Conservation (phyloP, 2,329 filamentous ascomycete species). For the Venturiaceae sp. region DNA sequence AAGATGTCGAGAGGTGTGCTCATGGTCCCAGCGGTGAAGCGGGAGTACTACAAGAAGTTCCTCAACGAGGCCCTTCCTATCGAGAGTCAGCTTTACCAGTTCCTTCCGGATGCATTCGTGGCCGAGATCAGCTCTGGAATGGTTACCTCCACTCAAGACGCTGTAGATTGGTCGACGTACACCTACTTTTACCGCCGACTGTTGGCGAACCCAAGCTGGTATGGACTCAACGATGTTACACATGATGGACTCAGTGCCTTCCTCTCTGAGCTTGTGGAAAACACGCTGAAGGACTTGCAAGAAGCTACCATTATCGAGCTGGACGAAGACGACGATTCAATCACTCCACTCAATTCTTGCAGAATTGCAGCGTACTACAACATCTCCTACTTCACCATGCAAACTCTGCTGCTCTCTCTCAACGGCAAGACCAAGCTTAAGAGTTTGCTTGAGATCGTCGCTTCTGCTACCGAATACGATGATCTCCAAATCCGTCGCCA, state of each 20-base stretch:
- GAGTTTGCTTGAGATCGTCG: constrained; percentile 92
- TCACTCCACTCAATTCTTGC: constrained; percentile 84
- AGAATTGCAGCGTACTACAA: constrained; percentile 99
- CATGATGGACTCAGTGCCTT: constrained; percentile 91
- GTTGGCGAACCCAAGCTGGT: constrained; percentile 92
- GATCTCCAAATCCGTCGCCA: constrained; percentile 88
- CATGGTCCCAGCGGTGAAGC: constrained; percentile 90
- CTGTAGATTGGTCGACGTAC: constrained; percentile 96
- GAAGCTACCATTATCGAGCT: constrained; percentile 95
- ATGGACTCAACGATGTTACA: constrained; percentile 69
- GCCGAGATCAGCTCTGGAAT: constrained; percentile 95
- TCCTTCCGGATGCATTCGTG: constrained; percentile 91
- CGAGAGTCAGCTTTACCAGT: constrained; percentile 86
- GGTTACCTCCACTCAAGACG: constrained; percentile 90
- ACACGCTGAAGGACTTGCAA: constrained; percentile 77
- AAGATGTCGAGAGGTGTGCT: constrained; percentile 82
- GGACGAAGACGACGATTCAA: constrained; percentile 77
- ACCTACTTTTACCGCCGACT: constrained; percentile 96
- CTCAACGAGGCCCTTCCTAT: constrained; percentile 91
- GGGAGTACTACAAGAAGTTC: constrained; percentile 99
- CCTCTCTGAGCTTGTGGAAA: constrained; percentile 89
- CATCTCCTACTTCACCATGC: constrained; percentile 98
- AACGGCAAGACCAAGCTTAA: constrained; percentile 88
- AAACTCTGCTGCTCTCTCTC: constrained; percentile 90
- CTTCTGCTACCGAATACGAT: constrained; percentile 94